Conservation (phyloP, 2,329 filamentous ascomycete species). For the Diaporthe ilicicola region DNA sequence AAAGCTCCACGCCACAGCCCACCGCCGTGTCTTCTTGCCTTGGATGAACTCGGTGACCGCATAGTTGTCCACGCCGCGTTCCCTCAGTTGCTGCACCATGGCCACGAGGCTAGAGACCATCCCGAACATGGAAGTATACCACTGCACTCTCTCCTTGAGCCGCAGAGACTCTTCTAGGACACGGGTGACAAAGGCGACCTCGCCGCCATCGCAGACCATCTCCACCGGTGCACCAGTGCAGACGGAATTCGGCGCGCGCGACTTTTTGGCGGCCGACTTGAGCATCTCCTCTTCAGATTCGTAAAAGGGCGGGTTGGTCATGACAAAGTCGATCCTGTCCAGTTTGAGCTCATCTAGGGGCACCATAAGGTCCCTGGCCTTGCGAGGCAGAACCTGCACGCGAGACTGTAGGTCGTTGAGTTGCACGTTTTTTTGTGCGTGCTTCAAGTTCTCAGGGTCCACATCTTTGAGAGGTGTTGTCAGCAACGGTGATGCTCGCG, state of each 20-base stretch:
- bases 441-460: constrained; percentile 73
- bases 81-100: constrained; percentile 66
- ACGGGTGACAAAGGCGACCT: constrained; percentile 92
- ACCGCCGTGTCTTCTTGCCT: constrained; percentile 80
- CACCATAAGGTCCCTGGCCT: constrained; percentile 64
- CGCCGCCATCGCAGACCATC: constrained; percentile 80
- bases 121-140: constrained; percentile 94
- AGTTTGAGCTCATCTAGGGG: constrained; percentile 64
- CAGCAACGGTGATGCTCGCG: background rate
- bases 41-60: constrained; percentile 84
- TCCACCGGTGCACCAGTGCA: constrained; percentile 82
- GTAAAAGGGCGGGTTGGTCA: constrained; percentile 98
- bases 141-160: constrained; percentile 68
- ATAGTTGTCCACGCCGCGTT: constrained; percentile 74
- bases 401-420: constrained; percentile 71
- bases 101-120: constrained; percentile 75
- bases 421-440: constrained; percentile 72
- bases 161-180: constrained; percentile 51
- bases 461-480: constrained; percentile 66
- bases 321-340: constrained; percentile 76
- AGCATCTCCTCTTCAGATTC: constrained; percentile 74
- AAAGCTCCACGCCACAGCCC: constrained; percentile 92
- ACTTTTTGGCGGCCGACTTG: constrained; percentile 71
- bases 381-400: constrained; percentile 69
- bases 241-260: constrained; percentile 72